Evolutionary conservation across 495 filamentous ascomycete genomes (phyloP).

Genomic region (Penicillium atrosanguineum): DNA sequence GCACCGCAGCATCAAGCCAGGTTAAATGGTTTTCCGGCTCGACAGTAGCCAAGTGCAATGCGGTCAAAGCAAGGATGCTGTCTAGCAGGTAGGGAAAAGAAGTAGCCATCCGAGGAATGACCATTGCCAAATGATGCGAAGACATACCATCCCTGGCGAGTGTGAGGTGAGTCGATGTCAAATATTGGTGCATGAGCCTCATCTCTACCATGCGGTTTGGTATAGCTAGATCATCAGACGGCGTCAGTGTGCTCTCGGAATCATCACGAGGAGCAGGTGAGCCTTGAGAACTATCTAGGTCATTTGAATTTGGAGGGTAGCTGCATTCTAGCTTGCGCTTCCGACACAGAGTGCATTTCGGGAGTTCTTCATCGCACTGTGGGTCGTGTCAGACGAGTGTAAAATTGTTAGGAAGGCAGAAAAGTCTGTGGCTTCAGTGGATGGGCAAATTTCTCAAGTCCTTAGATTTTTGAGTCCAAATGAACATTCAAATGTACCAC

Average conservation of each 20-base stretch:
- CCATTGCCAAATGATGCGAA: conserved; percentile 38
- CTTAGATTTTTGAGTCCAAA: background rate
- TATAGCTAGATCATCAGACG: conserved; percentile 10
- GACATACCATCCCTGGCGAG: conserved; percentile 29
- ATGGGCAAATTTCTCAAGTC: background rate
- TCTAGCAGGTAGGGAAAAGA: conserved; percentile 45
- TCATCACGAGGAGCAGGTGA: conserved; percentile 24
- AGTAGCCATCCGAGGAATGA: conserved; percentile 43
- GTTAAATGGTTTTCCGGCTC: conserved; percentile 26
- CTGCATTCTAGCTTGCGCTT: conserved; percentile 37
- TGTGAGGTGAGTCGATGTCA: conserved; percentile 34
- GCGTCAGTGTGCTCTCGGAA: conserved; percentile 12
- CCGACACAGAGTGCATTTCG: conserved; percentile 35
- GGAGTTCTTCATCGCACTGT: conserved; percentile 39
- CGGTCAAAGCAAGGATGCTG: conserved; percentile 45
- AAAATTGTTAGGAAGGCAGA: background rate
- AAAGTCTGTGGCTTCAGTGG: background rate
- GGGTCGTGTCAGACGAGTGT: background rate
- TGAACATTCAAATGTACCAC: too few relatives aligned
- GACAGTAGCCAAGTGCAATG: conserved; percentile 44
- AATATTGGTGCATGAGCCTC: conserved; percentile 39
- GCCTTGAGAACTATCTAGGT: conserved; percentile 27
- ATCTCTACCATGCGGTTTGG: conserved; percentile 37
- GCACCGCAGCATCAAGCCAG: conserved; percentile 34
- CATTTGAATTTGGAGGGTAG: conserved; percentile 28